Evolutionary conservation across 2,329 filamentous ascomycete species (phyloP), one percentile per base, ranked within the genome.

Genomic region (Raffaelea albimanens): DNA sequence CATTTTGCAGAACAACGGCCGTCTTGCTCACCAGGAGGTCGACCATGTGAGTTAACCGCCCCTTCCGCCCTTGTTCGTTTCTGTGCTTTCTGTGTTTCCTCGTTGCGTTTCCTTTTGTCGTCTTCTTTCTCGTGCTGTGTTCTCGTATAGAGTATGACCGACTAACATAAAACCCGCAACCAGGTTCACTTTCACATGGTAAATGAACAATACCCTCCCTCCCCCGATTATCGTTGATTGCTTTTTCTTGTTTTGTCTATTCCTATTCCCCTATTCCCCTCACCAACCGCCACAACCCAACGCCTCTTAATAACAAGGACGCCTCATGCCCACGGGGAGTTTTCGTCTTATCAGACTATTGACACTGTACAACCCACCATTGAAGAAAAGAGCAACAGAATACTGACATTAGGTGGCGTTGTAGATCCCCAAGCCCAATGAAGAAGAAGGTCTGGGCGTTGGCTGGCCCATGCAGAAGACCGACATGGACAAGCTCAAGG

Each of bases 111-210:
- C 3, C 21, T 44, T 19, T n/a, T 23, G 25, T 4, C 10, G 11
- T 19, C 44, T 29, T 20, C 31, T 25, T 3, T 8, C 19, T 34
- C 8, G 33, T 38, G n/a, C 14, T 16, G 8, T 7, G 8, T 38
- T 16, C 14, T 7, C 9, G 14, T 38, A n/a, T 38, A 38, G n/a
- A 16, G 34, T 38, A 38, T 16, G 8, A 38, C 8, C 14, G 8
- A 38, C 34, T 38, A 38, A 38, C 34, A 38, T 48, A 54, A 48
- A 55, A 45, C 4, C 40, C 9, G 18, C 8, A 5, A 42, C 41
- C 54, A 88, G 83, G 85, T 94, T 56, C 90, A 96, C 64, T 91
- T 98, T 67, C 93, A 98, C 62, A 83, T 97, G 80, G 85, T 88
- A 76, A 55, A 73, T 57, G 7, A 16, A 3, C 25, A 21, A 49